A percentile compares a stretch with the other conserved stretches of the same genome.
These are phyloP conservation scores for Penicillium chermesinum DNA, from an alignment of 495 filamentous ascomycete species.

Conservation along the genomic window DNA sequence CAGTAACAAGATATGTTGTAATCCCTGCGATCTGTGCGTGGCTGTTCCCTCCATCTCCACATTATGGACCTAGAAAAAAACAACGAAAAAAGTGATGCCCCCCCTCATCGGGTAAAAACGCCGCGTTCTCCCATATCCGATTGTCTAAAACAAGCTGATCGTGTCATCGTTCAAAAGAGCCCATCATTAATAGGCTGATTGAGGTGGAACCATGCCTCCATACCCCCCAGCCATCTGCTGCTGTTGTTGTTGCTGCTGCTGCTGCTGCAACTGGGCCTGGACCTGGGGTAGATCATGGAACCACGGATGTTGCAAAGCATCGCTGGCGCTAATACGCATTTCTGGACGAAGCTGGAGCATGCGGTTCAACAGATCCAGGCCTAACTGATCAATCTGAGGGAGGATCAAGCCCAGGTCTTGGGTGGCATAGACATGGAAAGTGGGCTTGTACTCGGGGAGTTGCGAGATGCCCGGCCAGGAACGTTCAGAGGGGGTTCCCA, in stretches of 20 bases:
- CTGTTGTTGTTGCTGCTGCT: constrained; percentile 40
- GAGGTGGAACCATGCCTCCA: constrained; percentile 39
- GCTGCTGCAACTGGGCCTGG: constrained; percentile 47
- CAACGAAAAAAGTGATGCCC: constrained; percentile 3
- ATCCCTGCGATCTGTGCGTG: constrained; percentile 2
- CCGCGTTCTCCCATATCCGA: constrained; percentile 32
- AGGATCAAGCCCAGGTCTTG: constrained; percentile 81
- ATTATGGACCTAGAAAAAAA: constrained; percentile 3
- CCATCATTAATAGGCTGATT: constrained; percentile 31
- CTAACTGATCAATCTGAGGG: constrained; percentile 80
- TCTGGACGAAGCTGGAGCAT: constrained; percentile 95
- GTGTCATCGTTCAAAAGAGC: constrained; percentile 27
- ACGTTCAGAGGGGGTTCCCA: constrained; percentile 90
- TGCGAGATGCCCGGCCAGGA: constrained; percentile 87
- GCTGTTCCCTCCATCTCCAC: constrained; percentile 2
- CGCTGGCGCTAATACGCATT: constrained; percentile 77
- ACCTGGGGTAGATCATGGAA: constrained; percentile 62
- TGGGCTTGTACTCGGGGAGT: constrained; percentile 91
- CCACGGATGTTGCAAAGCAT: constrained; percentile 86
- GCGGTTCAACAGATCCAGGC: constrained; percentile 75
- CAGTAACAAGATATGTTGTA: not conserved
- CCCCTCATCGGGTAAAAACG: constrained; percentile 30
- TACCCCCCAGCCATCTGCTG: constrained; percentile 42
- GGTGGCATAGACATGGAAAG: constrained; percentile 91
- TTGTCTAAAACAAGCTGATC: constrained; percentile 26